phyloP scores from a whole-genome alignment of 2,329 filamentous ascomycete genomes.

The Colletotrichum liriopes region DNA sequence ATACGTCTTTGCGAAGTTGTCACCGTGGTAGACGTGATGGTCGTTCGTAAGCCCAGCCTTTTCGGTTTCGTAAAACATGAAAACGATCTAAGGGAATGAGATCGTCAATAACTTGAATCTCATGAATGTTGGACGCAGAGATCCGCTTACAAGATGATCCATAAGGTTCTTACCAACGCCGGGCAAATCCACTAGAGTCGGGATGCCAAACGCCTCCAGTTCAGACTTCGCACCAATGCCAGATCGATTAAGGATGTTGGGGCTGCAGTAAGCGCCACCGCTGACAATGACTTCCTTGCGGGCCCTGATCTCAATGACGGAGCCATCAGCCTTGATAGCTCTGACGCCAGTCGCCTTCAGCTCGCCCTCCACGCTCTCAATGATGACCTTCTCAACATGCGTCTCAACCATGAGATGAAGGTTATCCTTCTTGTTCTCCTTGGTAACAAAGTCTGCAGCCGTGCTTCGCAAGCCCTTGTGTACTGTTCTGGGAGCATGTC shows the following conservation, averaged over 20 bases:
- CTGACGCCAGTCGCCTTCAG: slow-evolving; percentile 62
- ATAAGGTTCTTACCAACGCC: slow-evolving; percentile 68
- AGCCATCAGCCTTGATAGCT: slow-evolving; percentile 57
- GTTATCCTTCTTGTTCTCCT: slow-evolving; percentile 57
- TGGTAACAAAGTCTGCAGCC: slow-evolving; percentile 66
- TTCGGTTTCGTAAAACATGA: slow-evolving; percentile 74
- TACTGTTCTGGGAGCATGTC: slow-evolving; percentile 68
- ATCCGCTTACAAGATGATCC: slow-evolving; percentile 60
- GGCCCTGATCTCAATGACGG: slow-evolving; percentile 53
- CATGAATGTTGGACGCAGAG: slow-evolving; percentile 8
- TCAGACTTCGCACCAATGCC: slow-evolving; percentile 65
- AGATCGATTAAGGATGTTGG: slow-evolving; percentile 67
- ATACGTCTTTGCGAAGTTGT: slow-evolving; percentile 66
- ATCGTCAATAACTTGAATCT: not conserved
- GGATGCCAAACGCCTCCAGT: slow-evolving; percentile 57
- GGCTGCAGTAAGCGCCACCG: slow-evolving; percentile 66
- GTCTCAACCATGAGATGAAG: slow-evolving; percentile 64
- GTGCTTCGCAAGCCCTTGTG: slow-evolving; percentile 67
- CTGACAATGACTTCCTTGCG: slow-evolving; percentile 59
- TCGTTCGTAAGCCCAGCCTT: slow-evolving; percentile 69
- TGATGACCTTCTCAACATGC: slow-evolving; percentile 67
- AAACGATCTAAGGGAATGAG: slow-evolving; percentile 59
- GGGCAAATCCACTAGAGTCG: slow-evolving; percentile 59
- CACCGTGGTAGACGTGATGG: slow-evolving; percentile 66
- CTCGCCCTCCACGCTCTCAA: slow-evolving; percentile 53